Conservation (phyloP, 192 early-diverging fungal genomes). For the Umbelopsis sp. region DNA sequence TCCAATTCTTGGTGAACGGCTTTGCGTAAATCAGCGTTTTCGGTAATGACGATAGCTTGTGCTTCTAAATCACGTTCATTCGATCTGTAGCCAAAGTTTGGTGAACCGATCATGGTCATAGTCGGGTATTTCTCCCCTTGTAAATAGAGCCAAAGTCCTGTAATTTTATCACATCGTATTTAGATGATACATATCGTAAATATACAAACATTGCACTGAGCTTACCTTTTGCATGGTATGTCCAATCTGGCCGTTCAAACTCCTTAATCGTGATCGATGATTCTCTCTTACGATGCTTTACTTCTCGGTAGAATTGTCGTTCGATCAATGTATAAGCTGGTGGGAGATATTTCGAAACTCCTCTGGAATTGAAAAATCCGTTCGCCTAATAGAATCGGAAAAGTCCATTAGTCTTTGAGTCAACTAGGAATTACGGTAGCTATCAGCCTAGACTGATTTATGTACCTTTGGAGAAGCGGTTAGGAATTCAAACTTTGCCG, state of each 20-base stretch:
- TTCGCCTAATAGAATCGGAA: constrained; percentile 73
- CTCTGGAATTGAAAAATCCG: constrained; percentile 85
- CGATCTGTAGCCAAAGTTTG: constrained; percentile 92
- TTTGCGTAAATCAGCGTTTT: constrained; percentile 51
- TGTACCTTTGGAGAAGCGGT: constrained; percentile 85
- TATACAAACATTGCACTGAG: background rate
- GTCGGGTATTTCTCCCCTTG: constrained; percentile 55
- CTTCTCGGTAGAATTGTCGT: constrained; percentile 61
- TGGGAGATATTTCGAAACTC: constrained; percentile 86
- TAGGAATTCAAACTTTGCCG: constrained; percentile 69
- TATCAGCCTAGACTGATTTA: background rate
- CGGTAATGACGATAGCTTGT: constrained; percentile 77
- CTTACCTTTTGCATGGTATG: constrained; percentile 94
- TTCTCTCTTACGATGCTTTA: constrained; percentile 39
- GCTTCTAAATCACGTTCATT: constrained; percentile 91
- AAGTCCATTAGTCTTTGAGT: too few species aligned
- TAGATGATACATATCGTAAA: background rate
- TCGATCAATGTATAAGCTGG: constrained; percentile 90
- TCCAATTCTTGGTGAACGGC: constrained; percentile 60
- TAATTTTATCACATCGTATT: background rate
- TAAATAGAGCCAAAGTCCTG: constrained; percentile 79
- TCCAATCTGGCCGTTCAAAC: constrained; percentile 84
- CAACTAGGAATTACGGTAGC: too few species aligned
- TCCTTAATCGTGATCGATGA: constrained; percentile 72
- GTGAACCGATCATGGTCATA: constrained; percentile 87